Base-by-base conservation (phyloP, 2,329 filamentous ascomycete species). In the Hymenoscyphus fraxineus region DNA sequence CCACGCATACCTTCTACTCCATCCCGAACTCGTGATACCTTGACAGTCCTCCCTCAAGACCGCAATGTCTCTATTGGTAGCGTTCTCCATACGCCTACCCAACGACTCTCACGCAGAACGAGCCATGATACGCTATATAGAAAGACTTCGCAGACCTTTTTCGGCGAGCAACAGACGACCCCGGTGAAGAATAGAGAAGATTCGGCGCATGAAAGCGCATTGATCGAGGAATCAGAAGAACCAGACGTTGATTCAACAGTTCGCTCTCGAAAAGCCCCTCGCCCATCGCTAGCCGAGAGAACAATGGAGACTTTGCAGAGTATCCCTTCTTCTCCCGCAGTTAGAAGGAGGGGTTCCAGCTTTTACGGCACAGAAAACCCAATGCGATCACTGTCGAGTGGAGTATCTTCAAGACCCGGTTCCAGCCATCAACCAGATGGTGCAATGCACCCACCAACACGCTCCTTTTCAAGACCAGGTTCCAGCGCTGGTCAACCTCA, bases 301-400 rank as follows among this genome's bases (percentile, higher is more conserved):
- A 96, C 93, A 0, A 88, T 96, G 54, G 92, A 96, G 75, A 96
- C 92, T 0, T 79, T 97, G 6, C 84, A 92, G 2, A 85, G 87
- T 58, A 80, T 97, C 38, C 91, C 93, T 0, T 87, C 91, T 0
- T 95, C 93, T 0, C 93, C 93, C 4, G 85, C 85, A 0, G 76
- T 90, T 57, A 85, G 82, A 61, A 85, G 86, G 65, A 85, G 87
- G 62, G 80, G 84, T 9, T 92, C 91, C 0, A 87, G 85, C 63
- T 93, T 96, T 75, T 95, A 91, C 73, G 87, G 86, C 59, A 77
- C 81, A 1, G 81, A 87, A n/a, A 83, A 84, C 65, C 80, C 83
- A 6, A 84, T 84, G 77, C 81, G 82, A 19, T 84, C 89, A 38
- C n/a, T 65, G 10, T 73, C 72, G 16, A 68, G 68, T 19, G 64